Conservation (phyloP, 1,139 yeast genomes). For the Pichia cactophila region DNA sequence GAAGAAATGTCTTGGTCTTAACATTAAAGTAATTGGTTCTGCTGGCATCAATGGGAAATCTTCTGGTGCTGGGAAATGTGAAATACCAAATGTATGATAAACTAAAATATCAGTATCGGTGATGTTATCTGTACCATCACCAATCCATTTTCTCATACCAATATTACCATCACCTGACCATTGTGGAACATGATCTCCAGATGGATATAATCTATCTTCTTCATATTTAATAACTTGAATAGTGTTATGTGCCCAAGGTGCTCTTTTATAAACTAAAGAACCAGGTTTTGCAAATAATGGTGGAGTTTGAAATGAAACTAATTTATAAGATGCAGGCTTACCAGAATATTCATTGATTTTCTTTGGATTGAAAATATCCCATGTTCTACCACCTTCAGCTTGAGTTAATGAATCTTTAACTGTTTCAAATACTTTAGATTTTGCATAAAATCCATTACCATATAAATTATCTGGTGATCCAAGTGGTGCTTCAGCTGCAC, state of each 20-base stretch:
- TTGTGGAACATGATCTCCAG: constrained; percentile 75
- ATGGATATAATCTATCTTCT: constrained; percentile 66
- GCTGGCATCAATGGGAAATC: constrained; percentile 90
- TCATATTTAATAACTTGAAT: constrained; percentile 64
- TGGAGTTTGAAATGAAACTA: constrained; percentile 72
- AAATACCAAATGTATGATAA: constrained; percentile 77
- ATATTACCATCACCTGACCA: constrained; percentile 68
- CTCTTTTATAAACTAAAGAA: constrained; percentile 70
- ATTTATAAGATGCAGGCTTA: constrained; percentile 67
- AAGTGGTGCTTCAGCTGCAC: constrained; percentile 48
- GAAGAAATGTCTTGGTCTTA: constrained; percentile 76
- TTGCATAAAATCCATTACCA: constrained; percentile 65
- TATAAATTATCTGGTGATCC: constrained; percentile 64
- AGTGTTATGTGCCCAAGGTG: constrained; percentile 68
- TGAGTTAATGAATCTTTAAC: constrained; percentile 60
- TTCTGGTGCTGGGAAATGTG: constrained; percentile 84
- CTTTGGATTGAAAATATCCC: constrained; percentile 74
- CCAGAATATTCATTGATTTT: constrained; percentile 61
- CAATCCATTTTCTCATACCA: constrained; percentile 70
- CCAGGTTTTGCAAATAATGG: constrained; percentile 68
- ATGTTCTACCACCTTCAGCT: constrained; percentile 60
- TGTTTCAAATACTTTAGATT: constrained; percentile 58
- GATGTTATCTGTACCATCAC: constrained; percentile 53
- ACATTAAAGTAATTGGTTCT: constrained; percentile 64
- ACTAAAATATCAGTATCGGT: constrained; percentile 64